phyloP scores from a whole-genome alignment of 1,284 basidiomycete genomes.

The Cryptococcus sp. region DNA sequence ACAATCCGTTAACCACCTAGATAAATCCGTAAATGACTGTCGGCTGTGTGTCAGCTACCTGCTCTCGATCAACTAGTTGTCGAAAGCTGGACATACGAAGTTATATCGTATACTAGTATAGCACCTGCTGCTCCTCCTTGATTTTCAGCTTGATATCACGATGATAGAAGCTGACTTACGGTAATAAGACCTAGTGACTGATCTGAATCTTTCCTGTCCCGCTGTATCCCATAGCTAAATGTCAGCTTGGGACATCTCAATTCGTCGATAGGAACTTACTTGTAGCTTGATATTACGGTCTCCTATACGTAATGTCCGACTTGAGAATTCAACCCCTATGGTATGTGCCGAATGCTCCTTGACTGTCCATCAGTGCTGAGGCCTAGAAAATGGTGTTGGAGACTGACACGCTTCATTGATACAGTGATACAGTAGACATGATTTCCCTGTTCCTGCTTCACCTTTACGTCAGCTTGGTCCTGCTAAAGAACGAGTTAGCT shows the following conservation, averaged over 20 bases:
- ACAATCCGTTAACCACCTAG: conserved; percentile 86
- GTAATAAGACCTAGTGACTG: conserved; percentile 96
- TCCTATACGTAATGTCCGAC: conserved; percentile 78
- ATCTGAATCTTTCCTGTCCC: conserved; percentile 89
- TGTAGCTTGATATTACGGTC: conserved; percentile 93
- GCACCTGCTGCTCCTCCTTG: conserved; percentile 77
- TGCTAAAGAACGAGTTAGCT: conserved; percentile 5
- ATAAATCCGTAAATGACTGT: conserved; percentile 67
- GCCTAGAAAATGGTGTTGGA: not conserved
- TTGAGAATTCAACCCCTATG: conserved; percentile 93
- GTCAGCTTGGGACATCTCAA: conserved; percentile 5
- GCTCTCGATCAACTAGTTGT: conserved; percentile 1
- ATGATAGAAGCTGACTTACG: conserved; percentile 46
- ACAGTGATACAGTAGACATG: conserved; percentile 91
- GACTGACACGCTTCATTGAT: conserved; percentile 70
- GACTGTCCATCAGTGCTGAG: conserved; percentile 55
- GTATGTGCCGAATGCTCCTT: conserved; percentile 96
- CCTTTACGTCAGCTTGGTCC: conserved; percentile 53
- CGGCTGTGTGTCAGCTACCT: conserved; percentile 31
- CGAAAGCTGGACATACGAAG: conserved; percentile 59
- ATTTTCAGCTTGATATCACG: not conserved
- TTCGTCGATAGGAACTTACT: conserved; percentile 51
- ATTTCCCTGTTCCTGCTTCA: conserved; percentile 94
- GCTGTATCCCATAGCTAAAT: conserved; percentile 92
- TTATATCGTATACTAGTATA: conserved; percentile 93